phyloP scores from a whole-genome alignment of 345 rosid species.

The Iberis pinnata region DNA sequence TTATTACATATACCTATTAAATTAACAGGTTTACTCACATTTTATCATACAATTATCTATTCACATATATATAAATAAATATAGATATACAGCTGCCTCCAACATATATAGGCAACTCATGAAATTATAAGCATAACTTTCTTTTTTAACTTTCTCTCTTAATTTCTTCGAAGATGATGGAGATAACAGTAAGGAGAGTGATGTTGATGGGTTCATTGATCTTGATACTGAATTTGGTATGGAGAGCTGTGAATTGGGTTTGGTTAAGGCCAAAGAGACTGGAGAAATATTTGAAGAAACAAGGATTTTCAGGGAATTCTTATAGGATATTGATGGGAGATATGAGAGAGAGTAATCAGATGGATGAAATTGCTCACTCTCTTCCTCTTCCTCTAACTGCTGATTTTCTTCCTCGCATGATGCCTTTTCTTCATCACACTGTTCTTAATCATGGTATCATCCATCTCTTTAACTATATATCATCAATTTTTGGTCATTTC shows the following conservation, averaged over 20 bases:
- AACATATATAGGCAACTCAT: slow-evolving; percentile 31
- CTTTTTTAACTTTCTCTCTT: slow-evolving; percentile 4
- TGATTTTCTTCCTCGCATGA: slow-evolving; percentile 33
- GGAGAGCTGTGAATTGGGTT: slow-evolving; percentile 39
- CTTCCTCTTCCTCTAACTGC: slow-evolving; percentile 30
- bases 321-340: slow-evolving; percentile 40
- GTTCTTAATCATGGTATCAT: slow-evolving; percentile 32
- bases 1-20: slow-evolving; percentile 20
- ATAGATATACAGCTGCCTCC: slow-evolving; percentile 27
- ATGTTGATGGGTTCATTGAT: slow-evolving; percentile 22
- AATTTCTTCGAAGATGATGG: slow-evolving; percentile 18
- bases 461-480: no score
- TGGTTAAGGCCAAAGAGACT: slow-evolving; percentile 42
- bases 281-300: slow-evolving; percentile 36
- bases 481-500: neutral
- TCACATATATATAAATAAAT: neutral
- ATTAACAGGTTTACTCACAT: slow-evolving; percentile 17
- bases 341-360: slow-evolving; percentile 23
- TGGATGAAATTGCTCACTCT: slow-evolving; percentile 33
- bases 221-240: slow-evolving; percentile 28
- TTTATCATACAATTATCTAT: slow-evolving; percentile 18
- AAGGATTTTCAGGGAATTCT: slow-evolving; percentile 42
- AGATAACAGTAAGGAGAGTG: slow-evolving; percentile 14
- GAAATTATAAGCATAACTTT: slow-evolving; percentile 26
- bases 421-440: slow-evolving; percentile 35